Evolutionary conservation across 176 grass and related monocot genomes (phyloP).

Genomic region (Calamus simplicifolius): DNA sequence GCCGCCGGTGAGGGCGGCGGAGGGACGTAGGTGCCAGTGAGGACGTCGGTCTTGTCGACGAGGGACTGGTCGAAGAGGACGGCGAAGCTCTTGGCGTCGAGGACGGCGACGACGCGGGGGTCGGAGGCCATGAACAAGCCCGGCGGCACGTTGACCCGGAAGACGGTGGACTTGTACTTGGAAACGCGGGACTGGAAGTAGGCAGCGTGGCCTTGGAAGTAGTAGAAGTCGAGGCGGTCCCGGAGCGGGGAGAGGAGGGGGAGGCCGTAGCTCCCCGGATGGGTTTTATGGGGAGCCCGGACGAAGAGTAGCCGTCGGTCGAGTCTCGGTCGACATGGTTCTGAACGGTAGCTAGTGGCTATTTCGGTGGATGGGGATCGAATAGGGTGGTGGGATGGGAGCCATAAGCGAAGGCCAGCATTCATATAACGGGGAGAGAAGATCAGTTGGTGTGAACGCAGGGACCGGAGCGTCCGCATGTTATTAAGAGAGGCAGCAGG

Average conservation of each 20-base stretch:
- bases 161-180: conserved; percentile 50
- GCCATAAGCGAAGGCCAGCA: too few relatives aligned
- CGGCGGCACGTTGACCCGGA: conserved; percentile 57
- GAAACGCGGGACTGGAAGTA: conserved; percentile 63
- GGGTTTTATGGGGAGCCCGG: conserved; percentile 31
- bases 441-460: too few relatives aligned
- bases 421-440: too few relatives aligned
- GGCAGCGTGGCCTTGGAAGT: conserved; percentile 47
- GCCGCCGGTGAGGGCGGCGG: conserved; percentile 43
- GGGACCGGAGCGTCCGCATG: too few relatives aligned
- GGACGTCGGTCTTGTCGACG: conserved; percentile 60
- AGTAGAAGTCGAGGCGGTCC: conserved; percentile 70
- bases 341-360: too few relatives aligned
- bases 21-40: conserved; percentile 61
- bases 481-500: too few relatives aligned
- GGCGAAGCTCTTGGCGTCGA: conserved; percentile 63
- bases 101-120: conserved; percentile 53
- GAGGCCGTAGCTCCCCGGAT: conserved; percentile 49
- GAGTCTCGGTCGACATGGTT: too few relatives aligned
- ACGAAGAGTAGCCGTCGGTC: conserved; percentile 11
- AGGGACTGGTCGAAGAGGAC: conserved; percentile 46
- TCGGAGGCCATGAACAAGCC: conserved; percentile 37
- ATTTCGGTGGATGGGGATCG: too few relatives aligned
- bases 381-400: too few relatives aligned
- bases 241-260: conserved; percentile 47